These are phyloP conservation scores for Diddensiella caesifluorescens DNA, from an alignment of 805 yeast species.

Conservation along the genomic window DNA sequence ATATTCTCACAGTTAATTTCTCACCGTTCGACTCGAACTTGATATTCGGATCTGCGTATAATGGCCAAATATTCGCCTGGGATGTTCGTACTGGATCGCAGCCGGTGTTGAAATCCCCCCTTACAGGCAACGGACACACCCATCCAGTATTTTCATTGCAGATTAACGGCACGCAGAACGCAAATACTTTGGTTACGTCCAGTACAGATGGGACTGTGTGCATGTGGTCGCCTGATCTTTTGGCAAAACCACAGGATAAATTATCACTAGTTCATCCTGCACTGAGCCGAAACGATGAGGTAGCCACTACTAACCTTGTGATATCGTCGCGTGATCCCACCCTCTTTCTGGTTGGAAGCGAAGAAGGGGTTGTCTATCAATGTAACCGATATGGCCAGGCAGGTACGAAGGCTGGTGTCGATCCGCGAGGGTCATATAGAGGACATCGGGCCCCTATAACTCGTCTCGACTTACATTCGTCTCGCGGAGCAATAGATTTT, in stretches of 20 bases:
- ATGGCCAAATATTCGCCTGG: slow-evolving; percentile 51
- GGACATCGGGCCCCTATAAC: slow-evolving; percentile 37
- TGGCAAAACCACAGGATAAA: slow-evolving; percentile 34
- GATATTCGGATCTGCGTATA: slow-evolving; percentile 43
- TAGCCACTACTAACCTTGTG: slow-evolving; percentile 30
- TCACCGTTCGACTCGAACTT: slow-evolving; percentile 37
- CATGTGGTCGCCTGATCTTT: slow-evolving; percentile 35
- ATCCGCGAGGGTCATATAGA: slow-evolving; percentile 20
- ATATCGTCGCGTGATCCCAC: slow-evolving; percentile 29
- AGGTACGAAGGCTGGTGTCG: slow-evolving; percentile 31
- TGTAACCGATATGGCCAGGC: slow-evolving; percentile 31
- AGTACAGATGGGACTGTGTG: slow-evolving; percentile 37
- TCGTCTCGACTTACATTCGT: slow-evolving; percentile 26
- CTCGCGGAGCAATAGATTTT: slow-evolving; percentile 22
- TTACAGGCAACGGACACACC: slow-evolving; percentile 31
- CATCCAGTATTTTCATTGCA: slow-evolving; percentile 32
- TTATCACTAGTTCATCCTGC: slow-evolving; percentile 27
- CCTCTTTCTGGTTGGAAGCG: slow-evolving; percentile 34
- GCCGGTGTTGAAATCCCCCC: slow-evolving; percentile 32
- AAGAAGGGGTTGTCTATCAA: slow-evolving; percentile 34
- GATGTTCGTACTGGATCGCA: slow-evolving; percentile 34
- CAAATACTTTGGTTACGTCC: slow-evolving; percentile 31
- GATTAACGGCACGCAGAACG: slow-evolving; percentile 26
- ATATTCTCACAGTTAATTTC: slow-evolving; percentile 38
- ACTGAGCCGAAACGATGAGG: slow-evolving; percentile 21